Evolutionary conservation across 148 eudicot species (phyloP), one percentile per base, ranked within the genome.

Genomic region (Amaranthus cruentus): DNA sequence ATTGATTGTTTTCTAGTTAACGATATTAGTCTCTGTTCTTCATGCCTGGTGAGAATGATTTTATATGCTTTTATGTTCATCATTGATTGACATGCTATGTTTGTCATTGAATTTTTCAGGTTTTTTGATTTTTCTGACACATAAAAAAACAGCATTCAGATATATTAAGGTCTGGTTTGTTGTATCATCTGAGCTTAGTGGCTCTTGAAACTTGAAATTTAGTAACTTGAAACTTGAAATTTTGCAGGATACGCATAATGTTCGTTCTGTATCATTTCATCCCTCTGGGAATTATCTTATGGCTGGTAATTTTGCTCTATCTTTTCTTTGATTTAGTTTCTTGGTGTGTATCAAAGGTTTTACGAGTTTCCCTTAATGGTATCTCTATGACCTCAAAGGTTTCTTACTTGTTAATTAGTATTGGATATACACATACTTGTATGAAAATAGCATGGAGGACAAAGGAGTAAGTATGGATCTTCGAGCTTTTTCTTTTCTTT

Each of bases 41-140:
- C 46, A 54, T 55, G 55, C 7, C 18, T 44, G 58, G n/a, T 50
- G 42, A 14, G 4, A 3, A 59, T 59, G 38, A 3, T 10, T 54
- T 60, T 6, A 10, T 68, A 63, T 57, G 63, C 59, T 42, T 68
- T 21, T 53, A 42, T 57, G 12, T 15, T 11, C 52, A 52, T 54
- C 21, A 10, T 66, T 28, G 38, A 28, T 28, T 79, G 57, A 64
- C 57, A 55, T 62, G 62, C 49, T 54, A 12, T 63, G 69, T 62
- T 70, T 18, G 70, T 70, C 48, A 38, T 54, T 50, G 15, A 48
- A 47, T n/a, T 9, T 21, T 76, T 83, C 89, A 91, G 97, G 85
- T 89, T 91, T 83, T 91, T 91, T 79, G 97, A 91, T 81, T 91
- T 89, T 75, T 91, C 97, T 54, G 89, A 91, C 80, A 65, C 95